Evolutionary conservation across 169 alveolate species (phyloP).

Genomic region (Plasmodium sp.): DNA sequence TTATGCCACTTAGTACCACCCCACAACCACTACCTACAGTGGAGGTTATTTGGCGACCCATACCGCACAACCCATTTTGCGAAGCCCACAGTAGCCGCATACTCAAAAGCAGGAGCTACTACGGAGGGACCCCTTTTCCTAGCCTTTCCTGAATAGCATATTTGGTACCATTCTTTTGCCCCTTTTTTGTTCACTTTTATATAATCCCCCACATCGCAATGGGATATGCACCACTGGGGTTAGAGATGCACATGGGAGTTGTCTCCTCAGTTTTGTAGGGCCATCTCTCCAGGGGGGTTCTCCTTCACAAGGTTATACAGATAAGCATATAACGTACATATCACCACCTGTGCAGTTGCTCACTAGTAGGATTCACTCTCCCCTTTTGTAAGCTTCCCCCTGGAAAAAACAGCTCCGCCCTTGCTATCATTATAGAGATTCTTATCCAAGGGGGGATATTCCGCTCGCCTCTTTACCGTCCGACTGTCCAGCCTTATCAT

Average conservation of each 20-base stretch:
- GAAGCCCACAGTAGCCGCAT: not conserved
- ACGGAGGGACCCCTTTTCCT: not conserved
- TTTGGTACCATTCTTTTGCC: not conserved
- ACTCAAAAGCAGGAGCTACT: not conserved
- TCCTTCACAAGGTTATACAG: not conserved
- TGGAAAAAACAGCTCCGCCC: not conserved
- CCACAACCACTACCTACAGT: not conserved
- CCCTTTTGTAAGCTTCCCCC: not conserved
- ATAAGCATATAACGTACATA: not conserved
- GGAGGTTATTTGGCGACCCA: not conserved
- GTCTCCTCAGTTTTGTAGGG: not conserved
- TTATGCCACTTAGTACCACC: not conserved
- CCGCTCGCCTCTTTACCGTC: not conserved
- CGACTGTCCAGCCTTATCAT: not conserved
- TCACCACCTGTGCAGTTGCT: not conserved
- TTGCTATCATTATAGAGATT: not conserved
- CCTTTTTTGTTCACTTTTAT: not conserved
- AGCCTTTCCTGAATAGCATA: not conserved
- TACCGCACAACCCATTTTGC: not conserved
- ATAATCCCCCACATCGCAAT: not conserved
- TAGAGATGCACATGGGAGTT: not conserved
- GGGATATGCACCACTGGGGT: not conserved
- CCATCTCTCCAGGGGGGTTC: not conserved
- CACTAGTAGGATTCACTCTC: not conserved
- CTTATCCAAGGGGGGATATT: not conserved